A percentile compares a stretch with the other conserved stretches of the same genome.
phyloP scores from a whole-genome alignment of 805 yeast genomes.

The Candida vartiovaarae region DNA sequence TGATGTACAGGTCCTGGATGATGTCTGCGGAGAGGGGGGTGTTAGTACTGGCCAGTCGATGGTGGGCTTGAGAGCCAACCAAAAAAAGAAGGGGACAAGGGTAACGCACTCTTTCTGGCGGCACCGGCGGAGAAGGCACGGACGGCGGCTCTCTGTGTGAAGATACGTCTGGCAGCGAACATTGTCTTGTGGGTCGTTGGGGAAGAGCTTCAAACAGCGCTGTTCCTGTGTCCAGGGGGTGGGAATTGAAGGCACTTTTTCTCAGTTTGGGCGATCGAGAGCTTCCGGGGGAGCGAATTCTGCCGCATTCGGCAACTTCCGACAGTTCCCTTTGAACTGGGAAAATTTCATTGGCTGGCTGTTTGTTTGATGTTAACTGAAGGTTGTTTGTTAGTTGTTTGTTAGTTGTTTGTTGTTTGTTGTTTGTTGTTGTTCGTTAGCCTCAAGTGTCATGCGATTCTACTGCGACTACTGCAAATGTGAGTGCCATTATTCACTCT shows the following conservation, averaged over 20 bases:
- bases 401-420: no score
- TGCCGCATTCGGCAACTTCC: not conserved
- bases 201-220: not conserved
- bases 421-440: no score
- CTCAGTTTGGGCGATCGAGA: not conserved
- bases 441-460: constrained; percentile 35
- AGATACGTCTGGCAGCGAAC: constrained; percentile 21
- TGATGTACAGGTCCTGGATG: constrained; percentile 78
- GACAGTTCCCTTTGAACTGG: not conserved
- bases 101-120: constrained; percentile 25
- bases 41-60: not conserved
- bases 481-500: constrained; percentile 11
- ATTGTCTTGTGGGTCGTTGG: constrained; percentile 5
- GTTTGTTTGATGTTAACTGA: not conserved
- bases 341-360: constrained; percentile 8
- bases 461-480: constrained; percentile 81
- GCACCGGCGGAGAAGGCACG: constrained; percentile 31
- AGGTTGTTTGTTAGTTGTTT: no score
- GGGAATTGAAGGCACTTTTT: not conserved
- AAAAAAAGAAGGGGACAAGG: not conserved
- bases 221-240: not conserved
- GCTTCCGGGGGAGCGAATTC: not conserved
- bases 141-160: constrained; percentile 22
- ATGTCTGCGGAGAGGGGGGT: constrained; percentile 31
- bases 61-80: not conserved